Evolutionary conservation across 495 filamentous ascomycete species (phyloP).

Genomic region (Lepraria neglecta): DNA sequence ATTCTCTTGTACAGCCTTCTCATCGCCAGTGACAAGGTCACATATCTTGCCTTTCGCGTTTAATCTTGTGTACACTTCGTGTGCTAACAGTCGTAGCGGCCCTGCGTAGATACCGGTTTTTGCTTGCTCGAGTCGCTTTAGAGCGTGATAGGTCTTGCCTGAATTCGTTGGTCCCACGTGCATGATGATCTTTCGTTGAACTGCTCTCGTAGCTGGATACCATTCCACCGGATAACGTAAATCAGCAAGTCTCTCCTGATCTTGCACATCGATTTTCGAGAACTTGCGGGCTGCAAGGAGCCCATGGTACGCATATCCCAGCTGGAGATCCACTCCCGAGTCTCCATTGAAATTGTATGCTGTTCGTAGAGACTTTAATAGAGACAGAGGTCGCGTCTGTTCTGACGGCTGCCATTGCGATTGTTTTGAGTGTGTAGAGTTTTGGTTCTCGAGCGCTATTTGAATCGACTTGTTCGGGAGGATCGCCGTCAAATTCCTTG

Average conservation of each 20-base stretch:
- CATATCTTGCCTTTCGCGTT: constrained; percentile 65
- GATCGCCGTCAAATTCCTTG: constrained; percentile 6
- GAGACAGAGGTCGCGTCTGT: constrained; percentile 12
- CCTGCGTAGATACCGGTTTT: constrained; percentile 83
- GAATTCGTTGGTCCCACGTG: constrained; percentile 98
- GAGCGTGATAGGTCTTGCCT: constrained; percentile 92
- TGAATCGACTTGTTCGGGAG: constrained; percentile 6
- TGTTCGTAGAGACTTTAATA: constrained; percentile 41
- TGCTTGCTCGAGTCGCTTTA: constrained; percentile 75
- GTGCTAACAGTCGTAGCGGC: constrained; percentile 81
- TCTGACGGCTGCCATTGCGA: constrained; percentile 20
- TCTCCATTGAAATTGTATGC: constrained; percentile 48
- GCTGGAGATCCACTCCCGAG: constrained; percentile 45
- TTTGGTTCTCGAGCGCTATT: not conserved
- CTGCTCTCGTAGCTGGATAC: constrained; percentile 72
- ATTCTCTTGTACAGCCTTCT: constrained; percentile 50
- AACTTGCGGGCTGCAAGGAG: constrained; percentile 40
- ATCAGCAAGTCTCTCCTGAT: constrained; percentile 66
- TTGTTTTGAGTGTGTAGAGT: not conserved
- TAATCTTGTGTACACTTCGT: constrained; percentile 85
- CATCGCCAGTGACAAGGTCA: constrained; percentile 86
- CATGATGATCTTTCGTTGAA: constrained; percentile 78
- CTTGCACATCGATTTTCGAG: constrained; percentile 42
- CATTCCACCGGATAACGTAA: constrained; percentile 81
- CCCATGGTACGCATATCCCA: constrained; percentile 55